phyloP scores from a whole-genome alignment of 108 stramenopile genomes.

The Fistulifera solaris region DNA sequence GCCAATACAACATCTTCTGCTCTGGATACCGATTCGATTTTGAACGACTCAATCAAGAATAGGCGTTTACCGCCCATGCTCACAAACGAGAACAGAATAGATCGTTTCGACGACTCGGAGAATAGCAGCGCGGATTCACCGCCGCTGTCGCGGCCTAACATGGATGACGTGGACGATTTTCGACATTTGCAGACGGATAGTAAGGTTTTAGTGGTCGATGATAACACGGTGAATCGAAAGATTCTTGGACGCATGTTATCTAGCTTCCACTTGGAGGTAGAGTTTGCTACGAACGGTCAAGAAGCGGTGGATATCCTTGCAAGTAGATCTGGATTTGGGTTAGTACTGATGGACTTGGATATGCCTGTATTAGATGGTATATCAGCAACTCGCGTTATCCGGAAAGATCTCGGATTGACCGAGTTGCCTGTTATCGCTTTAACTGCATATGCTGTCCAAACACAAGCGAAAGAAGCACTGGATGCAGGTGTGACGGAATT shows the following conservation, averaged over 20 bases:
- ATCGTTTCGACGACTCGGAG: neutral
- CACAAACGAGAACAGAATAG: neutral
- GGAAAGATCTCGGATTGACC: neutral
- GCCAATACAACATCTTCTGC: neutral
- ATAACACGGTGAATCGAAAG: slow-evolving; percentile 36
- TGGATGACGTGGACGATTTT: neutral
- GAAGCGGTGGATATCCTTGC: slow-evolving; percentile 38
- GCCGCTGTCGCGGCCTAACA: neutral
- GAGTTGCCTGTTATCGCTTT: slow-evolving; percentile 23
- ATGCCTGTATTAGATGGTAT: slow-evolving; percentile 74
- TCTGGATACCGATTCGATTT: neutral
- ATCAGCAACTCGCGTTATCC: slow-evolving; percentile 37
- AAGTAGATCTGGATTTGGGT: slow-evolving; percentile 4
- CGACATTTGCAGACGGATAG: neutral
- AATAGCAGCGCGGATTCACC: neutral
- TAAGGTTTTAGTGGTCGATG: slow-evolving; percentile 34
- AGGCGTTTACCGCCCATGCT: no score
- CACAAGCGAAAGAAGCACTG: slow-evolving; percentile 8
- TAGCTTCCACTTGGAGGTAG: slow-evolving; percentile 11
- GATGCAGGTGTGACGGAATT: slow-evolving; percentile 23
- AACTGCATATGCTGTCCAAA: slow-evolving; percentile 23
- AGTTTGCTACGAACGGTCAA: slow-evolving; percentile 23
- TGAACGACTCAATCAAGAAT: neutral
- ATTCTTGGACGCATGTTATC: slow-evolving; percentile 17
- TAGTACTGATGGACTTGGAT: slow-evolving; percentile 57